A percentile compares a stretch with the other conserved stretches of the same genome.
These are phyloP conservation scores for Nicotiana obtusifolia DNA, from an alignment of 257 asterid genomes.

Conservation along the genomic window DNA sequence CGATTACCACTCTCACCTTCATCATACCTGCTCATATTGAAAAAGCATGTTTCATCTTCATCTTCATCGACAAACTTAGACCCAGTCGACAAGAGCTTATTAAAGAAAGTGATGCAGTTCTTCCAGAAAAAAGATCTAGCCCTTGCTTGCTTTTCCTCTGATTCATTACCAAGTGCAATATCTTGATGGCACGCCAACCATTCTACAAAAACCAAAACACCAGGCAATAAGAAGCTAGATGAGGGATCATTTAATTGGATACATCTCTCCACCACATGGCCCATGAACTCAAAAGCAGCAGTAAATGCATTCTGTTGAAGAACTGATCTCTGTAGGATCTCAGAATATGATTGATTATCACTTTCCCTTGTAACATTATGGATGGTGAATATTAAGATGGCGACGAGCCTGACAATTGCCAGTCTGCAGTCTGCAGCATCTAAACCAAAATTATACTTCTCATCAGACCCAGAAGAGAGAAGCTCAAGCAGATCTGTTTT, in stretches of 20 bases:
- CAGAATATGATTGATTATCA: conserved; percentile 87
- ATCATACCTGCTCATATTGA: conserved; percentile 82
- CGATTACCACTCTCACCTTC: conserved; percentile 74
- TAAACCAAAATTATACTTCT: conserved; percentile 58
- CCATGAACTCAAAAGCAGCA: conserved; percentile 81
- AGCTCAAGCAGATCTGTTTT: conserved; percentile 62
- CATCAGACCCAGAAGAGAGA: conserved; percentile 68
- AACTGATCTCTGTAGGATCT: conserved; percentile 85
- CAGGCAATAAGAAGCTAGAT: conserved; percentile 75
- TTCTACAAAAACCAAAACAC: conserved; percentile 80
- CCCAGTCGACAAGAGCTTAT: conserved; percentile 68
- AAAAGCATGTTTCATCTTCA: conserved; percentile 83
- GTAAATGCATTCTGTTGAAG: conserved; percentile 77
- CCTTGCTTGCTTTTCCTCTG: conserved; percentile 65
- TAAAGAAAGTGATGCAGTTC: conserved; percentile 51
- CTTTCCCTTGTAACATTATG: conserved; percentile 72
- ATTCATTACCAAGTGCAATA: conserved; percentile 64
- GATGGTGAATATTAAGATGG: conserved; percentile 73
- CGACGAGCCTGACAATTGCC: conserved; percentile 66
- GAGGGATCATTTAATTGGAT: conserved; percentile 73
- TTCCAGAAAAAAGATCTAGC: conserved; percentile 81
- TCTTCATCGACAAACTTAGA: conserved; percentile 43
- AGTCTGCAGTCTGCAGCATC: conserved; percentile 67
- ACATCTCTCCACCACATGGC: conserved; percentile 69
- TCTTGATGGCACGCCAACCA: conserved; percentile 89